These are phyloP conservation scores for Calonectria pseudoreteaudii DNA, from an alignment of 2,329 filamentous ascomycete genomes.

Conservation along the genomic window DNA sequence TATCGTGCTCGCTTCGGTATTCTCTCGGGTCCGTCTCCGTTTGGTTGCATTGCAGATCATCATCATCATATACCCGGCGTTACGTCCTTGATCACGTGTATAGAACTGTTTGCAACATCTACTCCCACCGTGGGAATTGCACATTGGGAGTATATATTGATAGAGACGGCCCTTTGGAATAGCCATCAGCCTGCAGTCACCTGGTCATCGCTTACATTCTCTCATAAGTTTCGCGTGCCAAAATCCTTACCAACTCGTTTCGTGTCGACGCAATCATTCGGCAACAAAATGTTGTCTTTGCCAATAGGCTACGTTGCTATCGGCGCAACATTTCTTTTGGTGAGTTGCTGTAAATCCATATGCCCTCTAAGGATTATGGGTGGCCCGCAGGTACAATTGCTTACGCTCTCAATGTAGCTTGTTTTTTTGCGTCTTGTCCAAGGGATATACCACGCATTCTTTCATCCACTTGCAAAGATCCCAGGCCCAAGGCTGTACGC, in stretches of 20 bases:
- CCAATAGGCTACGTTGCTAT: background rate
- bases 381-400: background rate
- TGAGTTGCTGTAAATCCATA: background rate
- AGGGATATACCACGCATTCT: background rate
- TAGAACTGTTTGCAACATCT: background rate
- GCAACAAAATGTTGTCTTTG: background rate
- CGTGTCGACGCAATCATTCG: background rate
- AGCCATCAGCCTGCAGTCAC: background rate
- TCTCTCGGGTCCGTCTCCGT: background rate
- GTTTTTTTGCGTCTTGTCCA: background rate
- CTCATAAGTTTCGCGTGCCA: background rate
- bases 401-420: background rate
- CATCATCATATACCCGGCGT: background rate
- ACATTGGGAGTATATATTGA: background rate
- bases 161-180: background rate
- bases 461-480: background rate
- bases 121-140: background rate
- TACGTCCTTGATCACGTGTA: background rate
- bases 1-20: background rate
- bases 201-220: background rate
- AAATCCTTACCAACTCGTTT: background rate
- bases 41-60: background rate
- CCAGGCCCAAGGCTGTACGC: background rate
- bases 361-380: background rate
- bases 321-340: background rate